phyloP scores from a whole-genome alignment of 2,329 filamentous ascomycete species.

The Neopestalotiopsis rosae region DNA sequence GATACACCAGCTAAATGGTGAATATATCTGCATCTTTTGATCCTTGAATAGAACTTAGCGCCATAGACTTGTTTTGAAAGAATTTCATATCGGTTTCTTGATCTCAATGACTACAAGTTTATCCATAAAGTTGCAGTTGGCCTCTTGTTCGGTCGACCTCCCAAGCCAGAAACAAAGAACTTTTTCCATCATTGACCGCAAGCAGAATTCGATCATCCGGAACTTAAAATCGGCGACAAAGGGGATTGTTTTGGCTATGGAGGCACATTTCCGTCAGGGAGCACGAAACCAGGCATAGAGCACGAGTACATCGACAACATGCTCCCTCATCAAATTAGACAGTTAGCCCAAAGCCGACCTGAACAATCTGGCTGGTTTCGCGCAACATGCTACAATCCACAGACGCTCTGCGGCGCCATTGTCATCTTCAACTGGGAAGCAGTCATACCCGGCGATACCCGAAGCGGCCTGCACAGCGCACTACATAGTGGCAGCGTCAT shows the following conservation, averaged over 20 bases:
- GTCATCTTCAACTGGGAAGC: neutral
- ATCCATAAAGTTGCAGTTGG: no score
- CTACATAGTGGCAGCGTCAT: neutral
- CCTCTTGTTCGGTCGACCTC: no score
- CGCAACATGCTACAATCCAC: neutral
- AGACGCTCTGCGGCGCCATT: neutral
- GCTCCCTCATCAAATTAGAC: neutral
- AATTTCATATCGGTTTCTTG: neutral
- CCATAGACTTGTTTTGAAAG: neutral
- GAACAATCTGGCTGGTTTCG: neutral
- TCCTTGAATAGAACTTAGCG: neutral
- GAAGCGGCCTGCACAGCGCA: neutral
- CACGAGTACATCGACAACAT: neutral
- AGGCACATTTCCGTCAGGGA: no score
- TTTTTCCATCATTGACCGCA: neutral
- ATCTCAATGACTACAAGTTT: neutral
- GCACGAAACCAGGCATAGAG: no score
- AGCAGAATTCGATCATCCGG: neutral
- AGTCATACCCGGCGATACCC: neutral
- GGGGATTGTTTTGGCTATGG: neutral
- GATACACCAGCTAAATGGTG: conserved; percentile 4
- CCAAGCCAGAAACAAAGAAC: neutral
- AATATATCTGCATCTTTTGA: neutral
- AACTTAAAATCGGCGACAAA: neutral
- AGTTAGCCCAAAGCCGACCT: neutral